phyloP scores from a whole-genome alignment of 108 stramenopile species.

The Cyclotella baltica region DNA sequence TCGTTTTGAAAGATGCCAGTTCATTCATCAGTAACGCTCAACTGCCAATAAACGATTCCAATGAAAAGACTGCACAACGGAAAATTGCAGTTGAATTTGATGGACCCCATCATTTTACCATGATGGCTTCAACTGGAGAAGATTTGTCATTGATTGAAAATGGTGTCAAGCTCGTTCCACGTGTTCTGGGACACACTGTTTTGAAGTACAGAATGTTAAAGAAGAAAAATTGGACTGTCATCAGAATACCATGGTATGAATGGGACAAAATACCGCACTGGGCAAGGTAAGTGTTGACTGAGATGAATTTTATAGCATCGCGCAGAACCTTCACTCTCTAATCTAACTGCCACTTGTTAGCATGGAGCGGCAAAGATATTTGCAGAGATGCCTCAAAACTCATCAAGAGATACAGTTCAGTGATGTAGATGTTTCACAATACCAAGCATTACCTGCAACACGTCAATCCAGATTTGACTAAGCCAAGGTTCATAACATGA shows the following conservation, averaged over 20 bases:
- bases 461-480: constrained; percentile 83
- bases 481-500: too few relatives aligned
- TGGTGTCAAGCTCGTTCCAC: constrained; percentile 49
- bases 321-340: too few relatives aligned
- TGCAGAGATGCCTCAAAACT: constrained; percentile 87
- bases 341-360: too few relatives aligned
- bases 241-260: constrained; percentile 89
- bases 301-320: too few relatives aligned
- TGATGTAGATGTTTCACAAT: constrained; percentile 82
- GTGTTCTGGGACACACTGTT: constrained; percentile 84
- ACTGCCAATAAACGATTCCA: constrained; percentile 40
- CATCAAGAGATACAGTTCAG: constrained; percentile 83
- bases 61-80: constrained; percentile 28
- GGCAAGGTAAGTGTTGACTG: too few relatives aligned
- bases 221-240: constrained; percentile 85
- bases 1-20: constrained; percentile 74
- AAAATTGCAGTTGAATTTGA: constrained; percentile 91
- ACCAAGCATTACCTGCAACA: constrained; percentile 67
- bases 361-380: constrained; percentile 90
- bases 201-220: constrained; percentile 87
- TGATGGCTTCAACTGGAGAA: constrained; percentile 38
- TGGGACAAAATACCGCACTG: constrained; percentile 92
- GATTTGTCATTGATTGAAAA: constrained; percentile 30
- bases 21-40: constrained; percentile 69
- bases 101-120: constrained; percentile 90